phyloP scores from a whole-genome alignment of 352 stramenopile genomes.

The Phytophthora megakarya region DNA sequence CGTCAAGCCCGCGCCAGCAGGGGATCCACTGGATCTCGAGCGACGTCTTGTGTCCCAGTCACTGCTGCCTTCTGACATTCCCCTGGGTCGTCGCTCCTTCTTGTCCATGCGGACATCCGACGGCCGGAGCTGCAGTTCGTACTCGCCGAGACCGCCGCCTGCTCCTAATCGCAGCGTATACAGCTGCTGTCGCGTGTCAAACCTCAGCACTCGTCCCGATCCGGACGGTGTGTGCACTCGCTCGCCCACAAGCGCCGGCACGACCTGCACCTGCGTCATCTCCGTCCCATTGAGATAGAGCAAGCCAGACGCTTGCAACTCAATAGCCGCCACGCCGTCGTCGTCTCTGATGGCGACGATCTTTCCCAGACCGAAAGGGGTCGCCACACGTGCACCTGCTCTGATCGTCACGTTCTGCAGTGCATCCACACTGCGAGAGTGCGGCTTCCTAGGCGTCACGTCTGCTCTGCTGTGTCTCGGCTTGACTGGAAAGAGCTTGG shows the following conservation, averaged over 20 bases:
- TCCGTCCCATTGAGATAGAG: conserved; percentile 33
- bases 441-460: conserved; percentile 29
- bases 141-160: conserved; percentile 38
- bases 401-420: conserved; percentile 53
- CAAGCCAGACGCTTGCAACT: conserved; percentile 46
- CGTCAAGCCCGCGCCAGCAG: conserved; percentile 33
- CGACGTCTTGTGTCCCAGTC: conserved; percentile 26
- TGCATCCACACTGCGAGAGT: conserved; percentile 47
- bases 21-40: conserved; percentile 24
- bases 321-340: conserved; percentile 58
- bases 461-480: conserved; percentile 15
- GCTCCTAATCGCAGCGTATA: conserved; percentile 53
- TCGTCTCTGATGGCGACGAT: conserved; percentile 52
- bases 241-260: conserved; percentile 65
- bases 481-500: conserved; percentile 59
- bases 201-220: conserved; percentile 58
- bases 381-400: conserved; percentile 56
- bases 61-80: conserved; percentile 32
- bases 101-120: conserved; percentile 48
- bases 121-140: conserved; percentile 43
- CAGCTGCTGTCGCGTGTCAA: conserved; percentile 50
- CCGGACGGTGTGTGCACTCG: conserved; percentile 62
- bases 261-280: conserved; percentile 53
- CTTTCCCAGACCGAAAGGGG: conserved; percentile 67
- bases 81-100: conserved; percentile 37